Evolutionary conservation across 208 protist genomes (phyloP).

Genomic region (Trypanosoma mega): DNA sequence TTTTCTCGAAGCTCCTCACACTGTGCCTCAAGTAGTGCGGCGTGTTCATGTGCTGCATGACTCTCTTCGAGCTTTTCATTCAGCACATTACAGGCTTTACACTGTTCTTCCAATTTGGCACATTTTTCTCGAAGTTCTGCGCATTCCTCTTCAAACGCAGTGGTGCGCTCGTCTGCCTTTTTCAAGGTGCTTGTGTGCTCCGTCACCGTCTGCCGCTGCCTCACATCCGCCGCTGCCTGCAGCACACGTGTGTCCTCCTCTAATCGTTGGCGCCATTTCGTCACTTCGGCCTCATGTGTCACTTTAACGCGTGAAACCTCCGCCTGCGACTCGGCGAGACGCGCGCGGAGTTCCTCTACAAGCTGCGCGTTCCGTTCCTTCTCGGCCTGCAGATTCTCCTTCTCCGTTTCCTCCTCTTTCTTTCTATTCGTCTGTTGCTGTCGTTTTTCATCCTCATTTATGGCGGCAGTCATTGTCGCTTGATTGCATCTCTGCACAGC

Average conservation of each 20-base stretch:
- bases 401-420: neutral
- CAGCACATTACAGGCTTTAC: slow-evolving; percentile 21
- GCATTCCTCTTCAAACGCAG: no score
- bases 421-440: neutral
- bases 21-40: neutral
- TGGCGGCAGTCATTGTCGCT: no score
- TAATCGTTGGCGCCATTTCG: slow-evolving; percentile 8
- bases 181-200: neutral
- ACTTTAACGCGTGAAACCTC: slow-evolving; percentile 6
- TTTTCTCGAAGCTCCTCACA: no score
- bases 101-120: no score
- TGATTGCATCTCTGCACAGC: no score
- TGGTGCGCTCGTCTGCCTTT: slow-evolving; percentile 1
- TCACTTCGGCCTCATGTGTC: slow-evolving; percentile 2
- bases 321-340: slow-evolving; percentile 12
- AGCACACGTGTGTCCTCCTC: slow-evolving; percentile 27
- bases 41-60: slow-evolving; percentile 23
- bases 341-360: slow-evolving; percentile 4
- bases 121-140: no score
- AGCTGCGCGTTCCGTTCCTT: slow-evolving; percentile 2
- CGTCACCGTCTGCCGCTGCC: slow-evolving; percentile 3
- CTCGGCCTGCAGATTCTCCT: slow-evolving; percentile 10
- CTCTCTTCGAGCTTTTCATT: slow-evolving; percentile 23
- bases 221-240: slow-evolving; percentile 14
- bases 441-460: no score